A percentile compares a stretch with the other conserved stretches of the same genome.
Evolutionary conservation across 2,329 filamentous ascomycete species (phyloP).

Genomic region (Epichloe typhina): DNA sequence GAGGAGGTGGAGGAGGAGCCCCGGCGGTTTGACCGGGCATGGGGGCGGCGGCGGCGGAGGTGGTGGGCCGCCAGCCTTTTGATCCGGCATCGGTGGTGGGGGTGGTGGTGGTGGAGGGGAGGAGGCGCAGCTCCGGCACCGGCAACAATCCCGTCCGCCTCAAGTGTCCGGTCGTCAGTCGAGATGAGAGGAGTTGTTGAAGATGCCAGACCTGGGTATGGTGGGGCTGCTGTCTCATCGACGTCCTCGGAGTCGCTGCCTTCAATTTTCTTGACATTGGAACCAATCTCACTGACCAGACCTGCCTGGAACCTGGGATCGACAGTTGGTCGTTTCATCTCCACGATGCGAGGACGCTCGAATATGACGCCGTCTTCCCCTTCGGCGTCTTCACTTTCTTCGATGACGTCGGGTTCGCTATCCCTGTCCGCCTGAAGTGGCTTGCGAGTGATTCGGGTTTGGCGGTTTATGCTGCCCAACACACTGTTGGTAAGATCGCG

Average conservation of each 20-base stretch:
- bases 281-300: constrained; percentile 56
- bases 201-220: constrained; percentile 61
- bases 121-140: constrained; percentile 17
- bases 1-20: constrained; percentile 17
- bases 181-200: constrained; percentile 55
- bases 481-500: constrained; percentile 58
- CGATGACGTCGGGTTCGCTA: constrained; percentile 25
- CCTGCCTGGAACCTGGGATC: constrained; percentile 53
- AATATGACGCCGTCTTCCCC: constrained; percentile 49
- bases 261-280: constrained; percentile 61
- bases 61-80: not conserved
- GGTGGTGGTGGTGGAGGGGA: constrained; percentile 20
- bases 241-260: constrained; percentile 60
- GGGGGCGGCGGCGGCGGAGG: constrained; percentile 11
- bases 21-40: constrained; percentile 24
- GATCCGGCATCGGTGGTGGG: constrained; percentile 35
- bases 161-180: constrained; percentile 44
- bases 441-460: constrained; percentile 42
- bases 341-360: constrained; percentile 67
- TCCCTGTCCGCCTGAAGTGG: constrained; percentile 26
- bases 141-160: constrained; percentile 38
- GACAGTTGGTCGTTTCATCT: constrained; percentile 59
- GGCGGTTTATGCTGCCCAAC: constrained; percentile 57
- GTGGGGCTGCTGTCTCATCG: constrained; percentile 56
- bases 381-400: constrained; percentile 39